Evolutionary conservation across 2,329 filamentous ascomycete species (phyloP).

Genomic region (Colletotrichum chlorophyti): DNA sequence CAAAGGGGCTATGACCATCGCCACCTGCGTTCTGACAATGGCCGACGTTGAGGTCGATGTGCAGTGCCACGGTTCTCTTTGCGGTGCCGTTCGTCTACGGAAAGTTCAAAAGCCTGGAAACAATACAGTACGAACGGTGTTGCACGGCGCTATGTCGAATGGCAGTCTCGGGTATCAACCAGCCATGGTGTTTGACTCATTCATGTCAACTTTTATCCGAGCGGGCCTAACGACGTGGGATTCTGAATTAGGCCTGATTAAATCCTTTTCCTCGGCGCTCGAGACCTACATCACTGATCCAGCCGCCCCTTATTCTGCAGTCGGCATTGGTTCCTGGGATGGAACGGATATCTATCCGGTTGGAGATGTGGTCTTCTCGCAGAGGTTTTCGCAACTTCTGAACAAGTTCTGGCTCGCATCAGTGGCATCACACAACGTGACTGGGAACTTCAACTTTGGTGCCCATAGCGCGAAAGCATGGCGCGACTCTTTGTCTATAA

Average conservation of each 20-base stretch:
- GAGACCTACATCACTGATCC: constrained; percentile 13
- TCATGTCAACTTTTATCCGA: neutral
- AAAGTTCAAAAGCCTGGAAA: neutral
- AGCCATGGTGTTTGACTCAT: neutral
- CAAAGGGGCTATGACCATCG: neutral
- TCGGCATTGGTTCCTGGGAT: neutral
- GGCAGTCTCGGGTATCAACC: neutral
- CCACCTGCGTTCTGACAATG: neutral
- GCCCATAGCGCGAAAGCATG: neutral
- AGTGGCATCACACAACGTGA: neutral
- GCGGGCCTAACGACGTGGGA: neutral
- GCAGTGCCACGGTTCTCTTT: neutral
- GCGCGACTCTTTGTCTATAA: neutral
- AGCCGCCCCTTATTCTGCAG: neutral
- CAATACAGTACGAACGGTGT: neutral
- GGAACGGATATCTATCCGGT: constrained; percentile 1
- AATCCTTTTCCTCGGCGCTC: neutral
- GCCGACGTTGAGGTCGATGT: neutral
- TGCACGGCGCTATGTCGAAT: neutral
- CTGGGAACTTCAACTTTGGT: neutral
- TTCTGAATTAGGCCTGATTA: neutral
- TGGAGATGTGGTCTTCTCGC: neutral
- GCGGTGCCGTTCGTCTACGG: neutral
- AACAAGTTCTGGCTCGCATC: constrained; percentile 4
- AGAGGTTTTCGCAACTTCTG: constrained; percentile 3